phyloP scores from a whole-genome alignment of 139 green algal genomes.

The Auxenochlorella pyrenoidosa region DNA sequence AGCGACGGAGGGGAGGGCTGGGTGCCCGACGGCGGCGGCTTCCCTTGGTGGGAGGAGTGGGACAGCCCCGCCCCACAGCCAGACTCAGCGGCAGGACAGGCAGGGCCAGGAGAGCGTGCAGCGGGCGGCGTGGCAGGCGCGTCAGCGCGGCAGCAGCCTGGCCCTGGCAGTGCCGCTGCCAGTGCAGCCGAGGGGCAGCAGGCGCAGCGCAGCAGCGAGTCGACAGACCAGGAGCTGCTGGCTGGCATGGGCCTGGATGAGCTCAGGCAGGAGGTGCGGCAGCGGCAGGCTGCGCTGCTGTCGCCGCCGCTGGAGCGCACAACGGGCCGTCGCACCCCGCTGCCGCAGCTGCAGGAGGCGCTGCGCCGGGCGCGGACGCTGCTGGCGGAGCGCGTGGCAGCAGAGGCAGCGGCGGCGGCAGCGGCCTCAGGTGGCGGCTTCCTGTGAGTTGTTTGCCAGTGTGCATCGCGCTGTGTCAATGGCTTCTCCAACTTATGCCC shows the following conservation, averaged over 20 bases:
- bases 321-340: background rate
- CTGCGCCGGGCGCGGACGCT: background rate
- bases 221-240: background rate
- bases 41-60: slow-evolving; percentile 43
- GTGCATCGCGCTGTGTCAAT: background rate
- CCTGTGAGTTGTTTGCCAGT: background rate
- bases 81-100: background rate
- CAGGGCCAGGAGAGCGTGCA: background rate
- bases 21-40: slow-evolving; percentile 16
- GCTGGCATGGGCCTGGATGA: slow-evolving; percentile 18
- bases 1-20: background rate
- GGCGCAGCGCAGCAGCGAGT: background rate
- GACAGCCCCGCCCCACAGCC: background rate
- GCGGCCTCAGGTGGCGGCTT: slow-evolving; percentile 9
- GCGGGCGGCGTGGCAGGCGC: background rate
- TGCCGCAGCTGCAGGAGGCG: slow-evolving; percentile 4
- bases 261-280: slow-evolving; percentile 31
- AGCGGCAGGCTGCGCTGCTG: slow-evolving; percentile 14
- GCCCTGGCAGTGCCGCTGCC: background rate
- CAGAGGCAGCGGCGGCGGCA: background rate
- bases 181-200: background rate
- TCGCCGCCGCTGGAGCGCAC: background rate
- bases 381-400: background rate
- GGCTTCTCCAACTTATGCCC: too few relatives aligned
- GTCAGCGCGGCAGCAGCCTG: background rate